These are phyloP conservation scores for Starmerella stigmatis DNA, from an alignment of 805 yeast species.

Conservation along the genomic window DNA sequence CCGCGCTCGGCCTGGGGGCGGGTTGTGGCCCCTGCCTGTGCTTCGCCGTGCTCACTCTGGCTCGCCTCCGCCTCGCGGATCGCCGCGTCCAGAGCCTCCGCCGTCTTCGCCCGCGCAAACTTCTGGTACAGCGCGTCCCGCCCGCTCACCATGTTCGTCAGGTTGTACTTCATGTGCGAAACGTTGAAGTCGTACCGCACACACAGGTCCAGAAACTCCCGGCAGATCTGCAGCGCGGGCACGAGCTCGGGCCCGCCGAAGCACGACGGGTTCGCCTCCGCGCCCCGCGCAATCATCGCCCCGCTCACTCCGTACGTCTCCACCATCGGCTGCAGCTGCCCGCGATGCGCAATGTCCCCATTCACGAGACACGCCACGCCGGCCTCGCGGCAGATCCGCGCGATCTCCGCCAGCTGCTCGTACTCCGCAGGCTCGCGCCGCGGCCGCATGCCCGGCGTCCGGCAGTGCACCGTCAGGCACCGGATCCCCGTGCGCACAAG, in stretches of 20 bases:
- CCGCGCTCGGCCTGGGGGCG: background rate
- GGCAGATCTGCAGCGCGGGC: constrained; percentile 46
- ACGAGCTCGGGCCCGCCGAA: constrained; percentile 39
- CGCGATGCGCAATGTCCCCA: constrained; percentile 54
- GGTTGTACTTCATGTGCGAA: constrained; percentile 71
- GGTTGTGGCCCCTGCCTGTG: too few species aligned
- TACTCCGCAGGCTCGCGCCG: constrained; percentile 65
- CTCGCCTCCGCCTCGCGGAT: constrained; percentile 9
- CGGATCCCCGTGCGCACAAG: constrained; percentile 69
- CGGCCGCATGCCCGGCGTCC: constrained; percentile 75
- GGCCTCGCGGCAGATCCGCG: constrained; percentile 47
- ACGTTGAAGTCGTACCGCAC: constrained; percentile 47
- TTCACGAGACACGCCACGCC: constrained; percentile 69
- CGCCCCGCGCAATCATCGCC: constrained; percentile 87
- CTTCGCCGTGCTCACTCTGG: too few species aligned
- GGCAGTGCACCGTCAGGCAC: constrained; percentile 83
- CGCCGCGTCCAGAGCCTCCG: constrained; percentile 28
- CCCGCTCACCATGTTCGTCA: constrained; percentile 71
- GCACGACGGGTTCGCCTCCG: constrained; percentile 77
- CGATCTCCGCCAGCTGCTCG: constrained; percentile 53
- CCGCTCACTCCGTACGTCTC: constrained; percentile 52
- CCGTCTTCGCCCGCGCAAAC: constrained; percentile 46
- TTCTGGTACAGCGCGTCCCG: constrained; percentile 49
- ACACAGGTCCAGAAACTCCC: constrained; percentile 49
- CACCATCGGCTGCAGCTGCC: constrained; percentile 46